These are phyloP conservation scores for Scleroderma citrinum DNA, from an alignment of 768 basidiomycete genomes.

Conservation along the genomic window DNA sequence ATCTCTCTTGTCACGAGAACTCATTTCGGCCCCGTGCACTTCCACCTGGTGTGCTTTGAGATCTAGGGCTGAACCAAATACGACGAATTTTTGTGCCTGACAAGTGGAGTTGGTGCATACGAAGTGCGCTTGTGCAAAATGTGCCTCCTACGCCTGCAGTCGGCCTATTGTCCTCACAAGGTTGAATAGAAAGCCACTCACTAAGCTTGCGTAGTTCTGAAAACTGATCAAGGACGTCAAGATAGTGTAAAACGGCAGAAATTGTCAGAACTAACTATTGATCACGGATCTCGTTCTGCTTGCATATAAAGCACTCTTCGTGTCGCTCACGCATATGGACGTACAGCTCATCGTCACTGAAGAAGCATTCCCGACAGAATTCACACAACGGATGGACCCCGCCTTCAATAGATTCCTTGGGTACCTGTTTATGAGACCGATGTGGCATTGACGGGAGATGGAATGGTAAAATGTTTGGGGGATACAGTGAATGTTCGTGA, in stretches of 20 bases:
- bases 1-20: conserved; percentile 60
- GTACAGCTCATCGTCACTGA: conserved; percentile 89
- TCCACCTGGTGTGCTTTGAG: conserved; percentile 89
- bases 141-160: conserved; percentile 48
- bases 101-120: conserved; percentile 73
- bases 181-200: conserved; percentile 30
- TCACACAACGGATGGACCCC: conserved; percentile 75
- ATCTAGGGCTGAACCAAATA: conserved; percentile 83
- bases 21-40: conserved; percentile 73
- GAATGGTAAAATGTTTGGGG: conserved; percentile 50
- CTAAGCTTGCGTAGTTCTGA: conserved; percentile 70
- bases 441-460: conserved; percentile 73
- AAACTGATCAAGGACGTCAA: conserved; percentile 43
- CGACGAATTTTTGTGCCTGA: conserved; percentile 87
- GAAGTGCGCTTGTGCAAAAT: conserved; percentile 71
- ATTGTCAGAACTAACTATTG: conserved; percentile 64
- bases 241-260: neutral
- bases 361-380: conserved; percentile 92
- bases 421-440: conserved; percentile 32
- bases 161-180: conserved; percentile 1
- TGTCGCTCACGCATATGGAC: conserved; percentile 89
- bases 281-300: conserved; percentile 69
- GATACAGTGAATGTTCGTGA: conserved; percentile 89
- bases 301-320: conserved; percentile 96
- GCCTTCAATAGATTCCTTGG: conserved; percentile 59